A percentile compares a stretch with the other conserved stretches of the same genome.
phyloP scores from a whole-genome alignment of 768 basidiomycete genomes.

The Mycena pura region DNA sequence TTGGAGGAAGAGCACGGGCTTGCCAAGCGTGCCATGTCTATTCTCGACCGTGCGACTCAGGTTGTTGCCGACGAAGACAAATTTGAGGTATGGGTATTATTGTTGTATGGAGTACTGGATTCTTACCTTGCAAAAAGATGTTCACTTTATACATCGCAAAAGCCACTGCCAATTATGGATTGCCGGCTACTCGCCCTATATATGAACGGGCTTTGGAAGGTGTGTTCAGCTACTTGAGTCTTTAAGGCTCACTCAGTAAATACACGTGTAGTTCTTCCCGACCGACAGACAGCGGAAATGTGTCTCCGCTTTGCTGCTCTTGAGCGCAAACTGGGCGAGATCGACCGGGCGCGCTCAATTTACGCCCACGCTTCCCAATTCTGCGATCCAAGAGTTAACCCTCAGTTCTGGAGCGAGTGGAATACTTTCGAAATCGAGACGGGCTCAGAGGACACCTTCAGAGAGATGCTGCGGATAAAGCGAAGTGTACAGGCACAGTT shows the following conservation, averaged over 20 bases:
- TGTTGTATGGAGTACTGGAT: no score
- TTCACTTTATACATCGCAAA: slow-evolving; percentile 98
- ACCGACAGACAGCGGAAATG: slow-evolving; percentile 96
- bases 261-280: slow-evolving; percentile 67
- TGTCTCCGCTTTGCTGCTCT: slow-evolving; percentile 94
- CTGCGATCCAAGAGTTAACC: slow-evolving; percentile 92
- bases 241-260: neutral
- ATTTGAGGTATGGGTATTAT: slow-evolving; percentile 73
- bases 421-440: slow-evolving; percentile 98
- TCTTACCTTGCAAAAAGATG: slow-evolving; percentile 61
- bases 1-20: slow-evolving; percentile 95
- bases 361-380: slow-evolving; percentile 99
- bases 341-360: slow-evolving; percentile 94
- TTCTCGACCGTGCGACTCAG: slow-evolving; percentile 91
- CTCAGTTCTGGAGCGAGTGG: slow-evolving; percentile 97
- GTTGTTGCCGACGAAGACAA: slow-evolving; percentile 90
- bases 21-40: slow-evolving; percentile 94
- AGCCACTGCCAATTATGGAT: slow-evolving; percentile 92
- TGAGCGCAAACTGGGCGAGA: slow-evolving; percentile 98
- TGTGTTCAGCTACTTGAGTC: slow-evolving; percentile 22
- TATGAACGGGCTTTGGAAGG: slow-evolving; percentile 94
- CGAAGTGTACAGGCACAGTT: slow-evolving; percentile 98
- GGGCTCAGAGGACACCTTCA: slow-evolving; percentile 98
- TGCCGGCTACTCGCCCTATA: slow-evolving; percentile 95
- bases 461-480: slow-evolving; percentile 94